Percentiles rank a stretch among this genome's conserved stretches.
phyloP scores from a whole-genome alignment of 768 basidiomycete genomes.

The Serendipita vermifera region DNA sequence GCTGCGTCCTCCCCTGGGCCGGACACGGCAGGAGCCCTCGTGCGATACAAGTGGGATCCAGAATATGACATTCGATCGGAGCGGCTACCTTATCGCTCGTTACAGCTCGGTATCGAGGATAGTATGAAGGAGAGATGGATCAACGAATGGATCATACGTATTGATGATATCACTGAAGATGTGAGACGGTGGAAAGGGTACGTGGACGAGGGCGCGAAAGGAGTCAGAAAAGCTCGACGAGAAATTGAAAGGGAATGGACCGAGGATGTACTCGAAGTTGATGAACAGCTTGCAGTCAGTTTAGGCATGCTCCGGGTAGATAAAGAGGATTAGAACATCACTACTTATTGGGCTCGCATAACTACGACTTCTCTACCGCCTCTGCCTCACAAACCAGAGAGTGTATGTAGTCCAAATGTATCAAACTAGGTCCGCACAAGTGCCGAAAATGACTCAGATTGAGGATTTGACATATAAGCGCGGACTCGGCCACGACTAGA shows the following conservation, averaged over 20 bases:
- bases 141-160: not conserved
- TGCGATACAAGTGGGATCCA: not conserved
- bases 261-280: constrained; percentile 1
- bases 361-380: too few relatives aligned
- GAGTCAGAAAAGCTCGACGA: not conserved
- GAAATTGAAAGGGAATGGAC: not conserved
- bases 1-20: not conserved
- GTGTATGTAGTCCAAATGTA: too few relatives aligned
- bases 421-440: too few relatives aligned
- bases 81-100: not conserved
- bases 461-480: too few relatives aligned
- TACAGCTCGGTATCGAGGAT: not conserved
- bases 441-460: too few relatives aligned
- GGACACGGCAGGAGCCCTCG: not conserved
- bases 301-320: constrained; percentile 6
- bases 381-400: too few relatives aligned
- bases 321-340: too few relatives aligned
- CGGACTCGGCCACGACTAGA: too few relatives aligned
- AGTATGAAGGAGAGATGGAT: not conserved
- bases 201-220: not conserved
- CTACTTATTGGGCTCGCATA: too few relatives aligned
- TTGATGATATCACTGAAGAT: constrained; percentile 5
- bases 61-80: not conserved
- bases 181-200: constrained; percentile 4
- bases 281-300: not conserved